A percentile compares a stretch with the other conserved stretches of the same genome.
phyloP scores from a whole-genome alignment of 345 rosid species.

The Cochlearia excelsa region DNA sequence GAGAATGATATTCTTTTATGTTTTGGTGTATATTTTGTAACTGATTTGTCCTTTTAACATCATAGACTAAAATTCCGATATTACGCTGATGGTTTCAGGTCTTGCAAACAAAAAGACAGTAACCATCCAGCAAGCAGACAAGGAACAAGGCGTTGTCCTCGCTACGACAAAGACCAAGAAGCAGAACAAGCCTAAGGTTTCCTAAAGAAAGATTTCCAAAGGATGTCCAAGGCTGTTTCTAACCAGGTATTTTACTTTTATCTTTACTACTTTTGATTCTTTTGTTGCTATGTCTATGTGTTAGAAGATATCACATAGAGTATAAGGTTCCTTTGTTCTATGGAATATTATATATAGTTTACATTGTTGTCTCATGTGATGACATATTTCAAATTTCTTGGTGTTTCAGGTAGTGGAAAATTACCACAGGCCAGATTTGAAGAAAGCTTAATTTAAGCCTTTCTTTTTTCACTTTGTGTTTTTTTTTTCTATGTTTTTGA shows the following conservation, averaged over 20 bases:
- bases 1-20: background rate
- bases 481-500: no score
- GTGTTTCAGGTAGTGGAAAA: no score
- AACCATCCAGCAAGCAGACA: conserved; percentile 58
- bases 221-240: conserved; percentile 73
- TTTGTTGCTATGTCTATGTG: background rate
- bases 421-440: no score
- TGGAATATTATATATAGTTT: no score
- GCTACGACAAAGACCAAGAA: conserved; percentile 85
- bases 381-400: no score
- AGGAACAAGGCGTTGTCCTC: conserved; percentile 62
- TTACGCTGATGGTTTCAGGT: conserved; percentile 43
- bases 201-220: conserved; percentile 68
- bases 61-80: background rate
- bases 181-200: conserved; percentile 69
- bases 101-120: conserved; percentile 83
- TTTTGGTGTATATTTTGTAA: background rate
- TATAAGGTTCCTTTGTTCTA: no score
- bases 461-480: no score
- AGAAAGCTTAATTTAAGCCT: no score
- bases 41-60: background rate
- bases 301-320: no score
- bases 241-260: conserved; percentile 47
- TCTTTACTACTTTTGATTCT: background rate
- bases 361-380: no score